phyloP scores from a whole-genome alignment of 345 rosid genomes.

The Salix suchowensis region DNA sequence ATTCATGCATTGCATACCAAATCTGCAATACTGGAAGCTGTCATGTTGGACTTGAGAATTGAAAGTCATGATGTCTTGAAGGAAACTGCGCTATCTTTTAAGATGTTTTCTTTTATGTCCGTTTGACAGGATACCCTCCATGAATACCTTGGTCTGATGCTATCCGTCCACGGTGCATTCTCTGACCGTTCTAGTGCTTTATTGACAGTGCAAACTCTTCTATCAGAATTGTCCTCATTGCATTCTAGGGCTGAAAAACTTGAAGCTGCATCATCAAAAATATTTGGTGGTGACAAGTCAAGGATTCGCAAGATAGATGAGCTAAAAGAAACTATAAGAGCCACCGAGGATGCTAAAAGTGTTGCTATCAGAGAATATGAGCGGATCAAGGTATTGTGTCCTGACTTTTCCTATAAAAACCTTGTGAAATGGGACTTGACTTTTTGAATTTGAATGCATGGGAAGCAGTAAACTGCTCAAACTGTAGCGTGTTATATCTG shows the following conservation, averaged over 20 bases:
- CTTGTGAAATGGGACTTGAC: neutral
- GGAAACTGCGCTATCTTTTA: neutral
- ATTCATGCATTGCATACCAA: neutral
- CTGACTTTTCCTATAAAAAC: neutral
- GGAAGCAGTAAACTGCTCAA: too few species aligned
- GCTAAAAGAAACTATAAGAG: slow-evolving; percentile 72
- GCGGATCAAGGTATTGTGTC: slow-evolving; percentile 63
- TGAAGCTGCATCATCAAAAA: slow-evolving; percentile 88
- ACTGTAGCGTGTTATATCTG: too few species aligned
- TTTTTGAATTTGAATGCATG: too few species aligned
- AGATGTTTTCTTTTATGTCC: neutral
- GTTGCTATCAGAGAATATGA: slow-evolving; percentile 83
- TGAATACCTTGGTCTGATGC: slow-evolving; percentile 84
- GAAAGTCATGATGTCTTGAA: neutral
- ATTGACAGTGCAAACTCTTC: slow-evolving; percentile 86
- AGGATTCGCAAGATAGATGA: slow-evolving; percentile 85
- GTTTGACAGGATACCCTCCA: slow-evolving; percentile 74
- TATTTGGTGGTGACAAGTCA: slow-evolving; percentile 96
- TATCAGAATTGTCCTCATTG: slow-evolving; percentile 71
- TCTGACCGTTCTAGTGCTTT: slow-evolving; percentile 82
- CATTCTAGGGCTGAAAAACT: slow-evolving; percentile 75
- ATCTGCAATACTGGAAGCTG: neutral
- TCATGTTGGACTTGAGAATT: neutral
- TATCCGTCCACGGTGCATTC: slow-evolving; percentile 85
- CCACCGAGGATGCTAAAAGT: slow-evolving; percentile 80